Percentiles rank a stretch among this genome's conserved stretches.
Evolutionary conservation across 2,329 filamentous ascomycete species (phyloP).

Genomic region (Aureobasidium sp.): DNA sequence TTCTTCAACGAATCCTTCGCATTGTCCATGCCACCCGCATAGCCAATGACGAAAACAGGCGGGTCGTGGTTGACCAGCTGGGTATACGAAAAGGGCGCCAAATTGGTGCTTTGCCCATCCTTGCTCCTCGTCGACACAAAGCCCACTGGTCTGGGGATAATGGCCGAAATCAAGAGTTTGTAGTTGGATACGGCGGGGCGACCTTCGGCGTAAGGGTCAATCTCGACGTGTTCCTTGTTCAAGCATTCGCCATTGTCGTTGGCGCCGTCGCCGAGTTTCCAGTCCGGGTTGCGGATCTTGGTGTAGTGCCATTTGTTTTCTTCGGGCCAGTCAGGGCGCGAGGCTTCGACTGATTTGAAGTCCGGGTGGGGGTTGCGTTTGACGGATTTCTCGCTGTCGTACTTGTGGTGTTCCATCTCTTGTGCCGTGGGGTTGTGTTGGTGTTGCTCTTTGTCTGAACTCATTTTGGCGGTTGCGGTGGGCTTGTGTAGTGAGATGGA

Average conservation of each 20-base stretch:
- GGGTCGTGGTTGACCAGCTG: conserved; percentile 79
- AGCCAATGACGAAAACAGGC: conserved; percentile 65
- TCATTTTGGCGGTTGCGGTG: neutral
- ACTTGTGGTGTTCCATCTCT: conserved; percentile 3
- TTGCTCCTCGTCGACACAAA: conserved; percentile 49
- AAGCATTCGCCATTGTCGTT: conserved; percentile 47
- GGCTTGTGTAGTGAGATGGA: neutral
- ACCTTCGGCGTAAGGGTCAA: conserved; percentile 69
- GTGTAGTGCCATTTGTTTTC: conserved; percentile 45
- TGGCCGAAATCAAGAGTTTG: conserved; percentile 75
- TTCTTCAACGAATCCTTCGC: conserved; percentile 77
- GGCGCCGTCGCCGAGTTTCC: conserved; percentile 57
- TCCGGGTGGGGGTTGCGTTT: conserved; percentile 63
- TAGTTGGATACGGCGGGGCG: conserved; percentile 68
- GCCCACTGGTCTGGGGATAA: conserved; percentile 73
- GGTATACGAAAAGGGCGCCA: conserved; percentile 84
- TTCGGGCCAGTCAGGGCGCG: conserved; percentile 52
- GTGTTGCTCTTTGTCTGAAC: conserved; percentile 8
- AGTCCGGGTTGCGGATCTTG: conserved; percentile 55
- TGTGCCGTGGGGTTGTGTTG: conserved; percentile 1
- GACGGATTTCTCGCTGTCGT: conserved; percentile 31
- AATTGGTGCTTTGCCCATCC: conserved; percentile 60
- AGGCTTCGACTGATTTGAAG: conserved; percentile 63
- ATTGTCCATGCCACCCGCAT: conserved; percentile 45
- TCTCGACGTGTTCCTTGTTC: conserved; percentile 57